phyloP scores from a whole-genome alignment of 2,329 filamentous ascomycete genomes.

The Ophiosphaerella narmari region DNA sequence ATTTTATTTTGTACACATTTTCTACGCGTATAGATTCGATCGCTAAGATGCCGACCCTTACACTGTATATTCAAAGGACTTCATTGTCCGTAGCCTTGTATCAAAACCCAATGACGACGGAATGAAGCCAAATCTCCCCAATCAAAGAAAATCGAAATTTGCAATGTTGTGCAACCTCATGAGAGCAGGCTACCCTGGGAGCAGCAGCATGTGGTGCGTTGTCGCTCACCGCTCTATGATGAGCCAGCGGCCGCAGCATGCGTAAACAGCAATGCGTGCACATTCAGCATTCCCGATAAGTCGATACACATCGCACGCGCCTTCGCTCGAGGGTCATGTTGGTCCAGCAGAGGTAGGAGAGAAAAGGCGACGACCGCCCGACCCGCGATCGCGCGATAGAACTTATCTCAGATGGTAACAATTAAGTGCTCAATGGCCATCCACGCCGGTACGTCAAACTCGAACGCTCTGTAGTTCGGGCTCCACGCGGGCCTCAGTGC shows the following conservation, averaged over 20 bases:
- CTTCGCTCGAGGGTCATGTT: background rate
- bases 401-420: background rate
- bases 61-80: background rate
- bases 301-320: background rate
- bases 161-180: background rate
- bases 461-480: slow-evolving; percentile 1
- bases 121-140: background rate
- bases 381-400: background rate
- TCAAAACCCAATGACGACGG: background rate
- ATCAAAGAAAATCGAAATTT: background rate
- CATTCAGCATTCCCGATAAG: background rate
- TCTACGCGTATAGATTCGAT: slow-evolving; percentile 1
- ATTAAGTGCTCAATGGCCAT: background rate
- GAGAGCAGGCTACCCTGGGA: slow-evolving; percentile 1
- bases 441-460: background rate
- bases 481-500: background rate
- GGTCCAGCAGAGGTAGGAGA: background rate
- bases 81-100: background rate
- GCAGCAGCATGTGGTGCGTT: slow-evolving; percentile 1
- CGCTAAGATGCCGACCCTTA: background rate
- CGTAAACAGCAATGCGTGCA: background rate
- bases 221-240: slow-evolving; percentile 17
- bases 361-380: background rate
- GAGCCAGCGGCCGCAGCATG: slow-evolving; percentile 4
- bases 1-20: slow-evolving; percentile 8